These are phyloP conservation scores for Raffaelea arxii DNA, from an alignment of 2,329 filamentous ascomycete species.

Conservation along the genomic window DNA sequence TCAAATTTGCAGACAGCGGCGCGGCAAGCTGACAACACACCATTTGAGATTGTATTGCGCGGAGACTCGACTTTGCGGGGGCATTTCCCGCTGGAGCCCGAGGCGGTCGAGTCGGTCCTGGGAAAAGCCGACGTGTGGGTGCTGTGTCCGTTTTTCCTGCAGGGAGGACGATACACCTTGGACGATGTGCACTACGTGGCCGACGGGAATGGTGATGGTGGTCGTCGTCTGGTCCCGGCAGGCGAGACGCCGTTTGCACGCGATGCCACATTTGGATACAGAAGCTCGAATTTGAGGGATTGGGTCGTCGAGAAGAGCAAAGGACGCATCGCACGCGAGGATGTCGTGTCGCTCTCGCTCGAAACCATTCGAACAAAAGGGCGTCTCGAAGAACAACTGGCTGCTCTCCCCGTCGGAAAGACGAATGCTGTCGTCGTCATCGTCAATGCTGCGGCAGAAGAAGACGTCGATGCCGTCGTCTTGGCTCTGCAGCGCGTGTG, in stretches of 20 bases:
- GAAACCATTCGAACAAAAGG: conserved; percentile 31
- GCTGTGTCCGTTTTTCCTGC: conserved; percentile 48
- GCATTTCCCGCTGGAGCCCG: conserved; percentile 80
- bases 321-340: neutral
- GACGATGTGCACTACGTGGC: conserved; percentile 48
- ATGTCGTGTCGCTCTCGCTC: conserved; percentile 27
- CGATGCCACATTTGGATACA: conserved; percentile 49
- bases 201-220: no score
- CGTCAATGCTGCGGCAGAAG: conserved; percentile 38
- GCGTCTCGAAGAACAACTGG: conserved; percentile 29
- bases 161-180: conserved; percentile 48
- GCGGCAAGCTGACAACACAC: conserved; percentile 19
- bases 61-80: conserved; percentile 65
- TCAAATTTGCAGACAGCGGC: conserved; percentile 36
- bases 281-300: conserved; percentile 39
- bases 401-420: conserved; percentile 26
- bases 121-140: conserved; percentile 42
- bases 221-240: conserved; percentile 36
- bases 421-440: conserved; percentile 34
- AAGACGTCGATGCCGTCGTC: conserved; percentile 45
- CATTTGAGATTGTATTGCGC: conserved; percentile 45
- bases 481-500: conserved; percentile 32
- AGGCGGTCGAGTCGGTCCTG: conserved; percentile 44
- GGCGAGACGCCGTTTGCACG: conserved; percentile 45
- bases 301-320: conserved; percentile 45